Percentiles rank a stretch among this genome's conserved stretches.
These are phyloP conservation scores for Hyaloperonospora arabidopsidis DNA, from an alignment of 352 stramenopile species.

Conservation along the genomic window DNA sequence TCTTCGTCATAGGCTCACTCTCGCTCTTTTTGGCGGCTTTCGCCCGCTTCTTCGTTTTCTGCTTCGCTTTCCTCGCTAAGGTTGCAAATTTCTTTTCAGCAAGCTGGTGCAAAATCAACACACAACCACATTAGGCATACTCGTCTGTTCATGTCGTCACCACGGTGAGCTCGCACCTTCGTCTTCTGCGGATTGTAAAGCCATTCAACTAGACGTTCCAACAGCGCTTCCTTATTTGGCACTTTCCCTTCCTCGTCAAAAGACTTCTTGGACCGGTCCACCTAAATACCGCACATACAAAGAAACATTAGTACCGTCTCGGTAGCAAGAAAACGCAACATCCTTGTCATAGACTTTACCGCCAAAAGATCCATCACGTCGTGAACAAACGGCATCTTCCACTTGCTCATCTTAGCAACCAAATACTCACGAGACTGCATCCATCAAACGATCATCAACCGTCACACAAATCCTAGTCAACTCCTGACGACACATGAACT, in stretches of 20 bases:
- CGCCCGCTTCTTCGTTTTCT: conserved; percentile 38
- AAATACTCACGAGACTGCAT: conserved; percentile 51
- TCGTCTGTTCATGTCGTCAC: neutral
- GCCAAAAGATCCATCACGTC: conserved; percentile 73
- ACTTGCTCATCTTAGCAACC: conserved; percentile 54
- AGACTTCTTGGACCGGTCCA: conserved; percentile 82
- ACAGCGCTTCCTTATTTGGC: conserved; percentile 55
- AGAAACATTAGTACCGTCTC: conserved; percentile 1
- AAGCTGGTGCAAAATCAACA: conserved; percentile 12
- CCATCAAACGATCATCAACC: conserved; percentile 1
- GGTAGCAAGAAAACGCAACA: conserved; percentile 3
- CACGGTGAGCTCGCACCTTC: conserved; percentile 26
- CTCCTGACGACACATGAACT: neutral
- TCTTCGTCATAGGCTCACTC: conserved; percentile 31
- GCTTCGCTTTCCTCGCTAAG: conserved; percentile 25
- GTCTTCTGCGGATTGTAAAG: conserved; percentile 52
- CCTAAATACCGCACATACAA: conserved; percentile 21
- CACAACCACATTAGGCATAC: conserved; percentile 4
- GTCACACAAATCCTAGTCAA: neutral
- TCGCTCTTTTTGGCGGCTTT: conserved; percentile 17
- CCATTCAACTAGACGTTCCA: conserved; percentile 69
- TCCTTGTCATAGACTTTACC: conserved; percentile 21
- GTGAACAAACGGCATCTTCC: conserved; percentile 62
- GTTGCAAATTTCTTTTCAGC: conserved; percentile 28
- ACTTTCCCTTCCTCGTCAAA: conserved; percentile 57